phyloP scores from a whole-genome alignment of 768 basidiomycete species.

The Serendipita sp. region DNA sequence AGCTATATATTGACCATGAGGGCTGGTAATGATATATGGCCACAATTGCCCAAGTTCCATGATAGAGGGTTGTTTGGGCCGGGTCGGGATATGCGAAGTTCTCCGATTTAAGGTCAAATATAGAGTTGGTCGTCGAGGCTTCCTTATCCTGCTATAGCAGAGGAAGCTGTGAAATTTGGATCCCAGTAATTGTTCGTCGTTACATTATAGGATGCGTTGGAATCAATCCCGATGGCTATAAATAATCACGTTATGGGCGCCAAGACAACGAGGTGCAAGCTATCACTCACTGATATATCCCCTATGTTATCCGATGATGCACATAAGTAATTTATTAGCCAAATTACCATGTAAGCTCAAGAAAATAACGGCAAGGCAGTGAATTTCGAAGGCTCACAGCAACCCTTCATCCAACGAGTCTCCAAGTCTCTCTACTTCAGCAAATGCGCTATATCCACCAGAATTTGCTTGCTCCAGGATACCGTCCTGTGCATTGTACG shows the following conservation, averaged over 20 bases:
- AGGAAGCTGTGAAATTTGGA: constrained; percentile 6
- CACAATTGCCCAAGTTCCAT: too few species aligned
- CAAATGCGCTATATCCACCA: constrained; percentile 19
- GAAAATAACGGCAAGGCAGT: not conserved
- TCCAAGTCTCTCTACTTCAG: constrained; percentile 18
- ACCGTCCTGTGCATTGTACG: constrained; percentile 19
- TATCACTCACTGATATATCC: constrained; percentile 18
- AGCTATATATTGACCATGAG: too few species aligned
- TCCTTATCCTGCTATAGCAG: not conserved
- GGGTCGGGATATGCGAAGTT: too few species aligned
- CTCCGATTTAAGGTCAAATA: too few species aligned
- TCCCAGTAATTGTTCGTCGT: constrained; percentile 13
- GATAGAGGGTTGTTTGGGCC: too few species aligned
- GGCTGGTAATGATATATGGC: too few species aligned
- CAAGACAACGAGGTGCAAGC: not conserved
- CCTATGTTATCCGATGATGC: not conserved
- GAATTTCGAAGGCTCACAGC: not conserved
- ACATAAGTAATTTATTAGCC: too few species aligned
- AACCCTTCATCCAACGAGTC: constrained; percentile 20
- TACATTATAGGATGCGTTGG: constrained; percentile 14
- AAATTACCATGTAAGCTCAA: too few species aligned
- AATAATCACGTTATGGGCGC: not conserved
- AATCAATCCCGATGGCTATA: constrained; percentile 21
- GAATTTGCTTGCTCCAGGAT: constrained; percentile 15
- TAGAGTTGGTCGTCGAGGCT: too few species aligned